A percentile compares a stretch with the other conserved stretches of the same genome.
These are phyloP conservation scores for Emydomyces testavorans DNA, from an alignment of 2,329 filamentous ascomycete genomes.

Conservation along the genomic window DNA sequence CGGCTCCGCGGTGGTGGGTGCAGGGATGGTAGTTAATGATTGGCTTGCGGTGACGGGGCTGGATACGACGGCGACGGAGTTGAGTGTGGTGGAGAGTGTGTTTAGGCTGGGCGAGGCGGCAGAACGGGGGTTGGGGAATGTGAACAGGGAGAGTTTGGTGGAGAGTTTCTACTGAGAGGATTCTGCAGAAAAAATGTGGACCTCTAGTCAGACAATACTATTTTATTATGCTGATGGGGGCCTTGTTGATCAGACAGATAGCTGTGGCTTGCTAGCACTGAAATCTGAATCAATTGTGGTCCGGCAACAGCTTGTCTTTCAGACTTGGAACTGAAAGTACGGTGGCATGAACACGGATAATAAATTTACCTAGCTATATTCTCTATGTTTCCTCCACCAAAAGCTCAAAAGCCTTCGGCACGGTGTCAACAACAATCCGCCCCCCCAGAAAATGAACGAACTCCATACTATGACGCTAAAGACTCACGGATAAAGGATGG, in stretches of 20 bases:
- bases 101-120: slow-evolving; percentile 84
- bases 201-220: background rate
- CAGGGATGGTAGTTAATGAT: slow-evolving; percentile 93
- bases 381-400: background rate
- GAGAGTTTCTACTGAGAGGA: slow-evolving; percentile 80
- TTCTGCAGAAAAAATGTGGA: background rate
- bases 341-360: no score
- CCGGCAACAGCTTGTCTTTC: background rate
- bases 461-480: no score
- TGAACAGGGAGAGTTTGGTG: slow-evolving; percentile 93
- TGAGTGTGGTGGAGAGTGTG: slow-evolving; percentile 91
- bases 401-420: no score
- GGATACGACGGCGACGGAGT: slow-evolving; percentile 92
- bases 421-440: no score
- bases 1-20: slow-evolving; percentile 87
- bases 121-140: slow-evolving; percentile 55
- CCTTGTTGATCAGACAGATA: background rate
- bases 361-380: no score
- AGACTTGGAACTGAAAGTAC: background rate
- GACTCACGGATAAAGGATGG: no score
- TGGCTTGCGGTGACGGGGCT: slow-evolving; percentile 91
- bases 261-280: background rate
- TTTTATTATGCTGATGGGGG: background rate
- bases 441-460: no score
- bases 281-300: background rate